Conservation (phyloP, 2,329 filamentous ascomycete genomes). For the Fusarium veterinarium region DNA sequence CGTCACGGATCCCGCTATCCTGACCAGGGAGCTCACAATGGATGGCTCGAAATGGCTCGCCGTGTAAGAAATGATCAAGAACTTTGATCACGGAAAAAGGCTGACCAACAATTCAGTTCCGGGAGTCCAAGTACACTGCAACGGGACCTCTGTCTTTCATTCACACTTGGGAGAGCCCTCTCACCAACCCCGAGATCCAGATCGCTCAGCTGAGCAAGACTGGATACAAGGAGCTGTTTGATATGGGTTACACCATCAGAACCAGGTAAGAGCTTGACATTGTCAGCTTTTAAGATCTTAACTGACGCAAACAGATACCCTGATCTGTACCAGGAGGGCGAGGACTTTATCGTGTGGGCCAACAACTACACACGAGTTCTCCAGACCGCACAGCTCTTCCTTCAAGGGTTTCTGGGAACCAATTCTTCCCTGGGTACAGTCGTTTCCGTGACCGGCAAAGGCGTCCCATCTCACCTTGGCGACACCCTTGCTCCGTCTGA, state of each 20-base stretch:
- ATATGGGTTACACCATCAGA: constrained; percentile 64
- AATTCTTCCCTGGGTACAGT: constrained; percentile 65
- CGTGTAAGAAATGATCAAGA: constrained; percentile 47
- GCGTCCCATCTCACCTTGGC: constrained; percentile 63
- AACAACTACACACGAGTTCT: constrained; percentile 74
- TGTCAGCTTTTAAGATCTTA: rapidly evolving
- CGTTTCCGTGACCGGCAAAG: constrained; percentile 67
- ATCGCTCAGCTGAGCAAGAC: constrained; percentile 70
- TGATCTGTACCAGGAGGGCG: constrained; percentile 61
- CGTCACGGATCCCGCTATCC: constrained; percentile 74
- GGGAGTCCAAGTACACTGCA: constrained; percentile 64
- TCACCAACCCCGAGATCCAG: constrained; percentile 65
- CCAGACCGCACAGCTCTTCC: constrained; percentile 71
- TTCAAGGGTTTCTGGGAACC: constrained; percentile 69
- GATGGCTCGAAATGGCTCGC: constrained; percentile 62
- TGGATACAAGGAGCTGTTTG: constrained; percentile 70
- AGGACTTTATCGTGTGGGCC: constrained; percentile 69
- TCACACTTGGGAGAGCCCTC: constrained; percentile 66
- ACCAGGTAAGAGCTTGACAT: constrained; percentile 48
- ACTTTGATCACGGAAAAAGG: rapidly evolving
- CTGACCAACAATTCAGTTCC: constrained; percentile 55
- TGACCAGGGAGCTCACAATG: constrained; percentile 68
- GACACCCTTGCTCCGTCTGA: constrained; percentile 73
- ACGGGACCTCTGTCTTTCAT: constrained; percentile 67
- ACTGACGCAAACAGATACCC: constrained; percentile 52